phyloP scores from a whole-genome alignment of 129 eudicot genomes.

The Lactuca saligna region DNA sequence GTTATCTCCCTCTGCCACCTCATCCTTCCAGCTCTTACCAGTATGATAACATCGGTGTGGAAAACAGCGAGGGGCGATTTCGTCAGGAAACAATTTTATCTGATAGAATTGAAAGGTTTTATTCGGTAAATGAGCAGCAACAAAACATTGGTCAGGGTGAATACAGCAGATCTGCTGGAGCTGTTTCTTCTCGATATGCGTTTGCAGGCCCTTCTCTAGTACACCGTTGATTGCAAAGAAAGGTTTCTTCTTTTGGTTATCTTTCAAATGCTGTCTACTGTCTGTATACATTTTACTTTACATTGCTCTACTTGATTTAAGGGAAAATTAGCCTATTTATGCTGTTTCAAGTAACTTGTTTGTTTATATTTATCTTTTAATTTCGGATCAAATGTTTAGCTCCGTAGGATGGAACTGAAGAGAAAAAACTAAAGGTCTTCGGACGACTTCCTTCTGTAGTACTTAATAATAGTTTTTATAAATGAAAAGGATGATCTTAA shows the following conservation, averaged over 20 bases:
- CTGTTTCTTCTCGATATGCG: conserved; percentile 55
- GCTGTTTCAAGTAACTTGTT: too few species aligned
- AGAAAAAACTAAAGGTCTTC: too few species aligned
- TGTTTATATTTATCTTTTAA: too few species aligned
- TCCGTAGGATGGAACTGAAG: too few species aligned
- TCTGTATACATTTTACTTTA: background rate
- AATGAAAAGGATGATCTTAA: too few species aligned
- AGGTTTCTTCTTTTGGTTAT: conserved; percentile 10
- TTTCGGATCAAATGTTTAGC: too few species aligned
- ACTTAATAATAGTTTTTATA: too few species aligned
- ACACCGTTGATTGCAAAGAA: conserved; percentile 27
- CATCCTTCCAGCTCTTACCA: conserved; percentile 19
- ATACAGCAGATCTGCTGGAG: conserved; percentile 24
- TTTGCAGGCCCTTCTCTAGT: conserved; percentile 52
- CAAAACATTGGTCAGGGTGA: conserved; percentile 8
- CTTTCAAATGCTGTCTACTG: background rate
- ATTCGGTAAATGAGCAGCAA: conserved; percentile 19
- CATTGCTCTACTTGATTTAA: background rate
- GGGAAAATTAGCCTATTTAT: too few species aligned
- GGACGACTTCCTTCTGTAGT: too few species aligned
- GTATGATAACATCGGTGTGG: conserved; percentile 6
- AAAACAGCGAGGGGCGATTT: conserved; percentile 1
- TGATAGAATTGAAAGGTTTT: conserved; percentile 23
- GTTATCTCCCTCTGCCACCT: conserved; percentile 25
- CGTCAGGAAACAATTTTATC: conserved; percentile 25